These are phyloP conservation scores for Hirsutella minnesotensis DNA, from an alignment of 2,329 filamentous ascomycete genomes.

Conservation along the genomic window DNA sequence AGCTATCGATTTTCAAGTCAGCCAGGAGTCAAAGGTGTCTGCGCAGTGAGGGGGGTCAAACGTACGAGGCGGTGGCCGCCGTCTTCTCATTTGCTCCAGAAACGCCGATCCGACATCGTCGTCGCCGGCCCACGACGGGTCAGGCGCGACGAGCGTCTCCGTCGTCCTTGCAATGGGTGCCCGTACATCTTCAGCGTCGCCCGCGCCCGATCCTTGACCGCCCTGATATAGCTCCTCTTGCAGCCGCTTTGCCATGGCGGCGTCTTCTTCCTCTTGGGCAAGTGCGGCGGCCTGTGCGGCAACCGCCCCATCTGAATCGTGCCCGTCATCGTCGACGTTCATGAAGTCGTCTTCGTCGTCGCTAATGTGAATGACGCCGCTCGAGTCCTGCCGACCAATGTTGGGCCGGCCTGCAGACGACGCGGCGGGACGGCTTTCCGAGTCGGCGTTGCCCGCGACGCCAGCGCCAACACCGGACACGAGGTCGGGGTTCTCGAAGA, in stretches of 20 bases:
- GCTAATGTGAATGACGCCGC: conserved; percentile 55
- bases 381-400: conserved; percentile 20
- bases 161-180: conserved; percentile 86
- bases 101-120: conserved; percentile 47
- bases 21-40: not conserved
- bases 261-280: conserved; percentile 72
- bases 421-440: conserved; percentile 11
- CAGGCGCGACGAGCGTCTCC: conserved; percentile 77
- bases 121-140: conserved; percentile 28
- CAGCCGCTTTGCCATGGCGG: conserved; percentile 79
- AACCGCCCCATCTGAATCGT: conserved; percentile 25
- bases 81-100: conserved; percentile 50
- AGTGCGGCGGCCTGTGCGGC: conserved; percentile 27
- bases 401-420: conserved; percentile 17
- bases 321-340: conserved; percentile 12
- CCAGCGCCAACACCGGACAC: conserved; percentile 23
- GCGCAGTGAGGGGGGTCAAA: not conserved
- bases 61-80: conserved; percentile 22
- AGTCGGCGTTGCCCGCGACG: conserved; percentile 9
- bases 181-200: conserved; percentile 55
- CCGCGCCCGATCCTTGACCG: conserved; percentile 27
- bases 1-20: conserved; percentile 3
- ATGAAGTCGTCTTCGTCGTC: conserved; percentile 55
- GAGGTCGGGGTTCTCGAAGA: conserved; percentile 76
- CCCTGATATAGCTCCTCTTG: conserved; percentile 82